phyloP scores from a whole-genome alignment of 2,329 filamentous ascomycete species.

The Botrytis porri region DNA sequence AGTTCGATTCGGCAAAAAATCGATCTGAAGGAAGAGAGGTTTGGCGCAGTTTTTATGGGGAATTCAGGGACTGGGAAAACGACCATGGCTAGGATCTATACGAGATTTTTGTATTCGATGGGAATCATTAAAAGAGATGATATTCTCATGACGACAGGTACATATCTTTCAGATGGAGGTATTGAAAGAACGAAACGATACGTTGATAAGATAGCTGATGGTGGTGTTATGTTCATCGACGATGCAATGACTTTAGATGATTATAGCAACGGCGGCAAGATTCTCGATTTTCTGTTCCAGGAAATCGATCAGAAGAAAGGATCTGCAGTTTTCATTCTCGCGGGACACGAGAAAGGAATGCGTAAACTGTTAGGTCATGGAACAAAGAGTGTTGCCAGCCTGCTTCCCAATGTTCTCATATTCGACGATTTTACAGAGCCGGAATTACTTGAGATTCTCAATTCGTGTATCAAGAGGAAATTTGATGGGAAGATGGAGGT shows the following conservation, averaged over 20 bases:
- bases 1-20: slow-evolving; percentile 44
- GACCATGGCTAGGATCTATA: slow-evolving; percentile 69
- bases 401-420: slow-evolving; percentile 61
- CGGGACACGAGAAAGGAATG: slow-evolving; percentile 71
- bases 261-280: slow-evolving; percentile 34
- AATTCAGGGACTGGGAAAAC: slow-evolving; percentile 63
- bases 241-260: slow-evolving; percentile 42
- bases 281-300: slow-evolving; percentile 66
- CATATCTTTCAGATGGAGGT: slow-evolving; percentile 60
- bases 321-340: slow-evolving; percentile 67
- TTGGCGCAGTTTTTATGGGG: slow-evolving; percentile 50
- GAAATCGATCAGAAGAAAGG: slow-evolving; percentile 69
- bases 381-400: slow-evolving; percentile 56
- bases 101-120: slow-evolving; percentile 57
- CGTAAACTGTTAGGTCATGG: slow-evolving; percentile 69
- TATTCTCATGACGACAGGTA: slow-evolving; percentile 66
- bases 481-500: slow-evolving; percentile 56
- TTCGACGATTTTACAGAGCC: slow-evolving; percentile 66
- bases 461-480: slow-evolving; percentile 49
- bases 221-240: slow-evolving; percentile 72
- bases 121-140: slow-evolving; percentile 56
- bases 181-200: slow-evolving; percentile 54
- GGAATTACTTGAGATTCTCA: slow-evolving; percentile 61
- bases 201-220: slow-evolving; percentile 57
- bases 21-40: slow-evolving; percentile 47